Evolutionary conservation across 1,284 basidiomycete species (phyloP).

Genomic region (Pulveroboletus ridleyi): DNA sequence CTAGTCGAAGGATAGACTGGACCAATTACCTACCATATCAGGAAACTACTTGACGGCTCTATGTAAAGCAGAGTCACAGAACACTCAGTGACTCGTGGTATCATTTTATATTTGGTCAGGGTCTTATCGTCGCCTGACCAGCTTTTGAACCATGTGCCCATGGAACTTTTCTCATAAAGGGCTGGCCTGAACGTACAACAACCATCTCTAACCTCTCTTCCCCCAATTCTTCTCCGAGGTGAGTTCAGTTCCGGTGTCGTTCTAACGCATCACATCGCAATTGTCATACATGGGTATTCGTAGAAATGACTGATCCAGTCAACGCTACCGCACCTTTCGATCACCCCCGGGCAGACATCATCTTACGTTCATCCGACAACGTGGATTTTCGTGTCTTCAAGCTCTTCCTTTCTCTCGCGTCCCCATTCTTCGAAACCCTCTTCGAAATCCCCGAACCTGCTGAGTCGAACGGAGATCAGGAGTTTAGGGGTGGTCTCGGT

Average conservation of each 20-base stretch:
- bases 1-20: too few species aligned
- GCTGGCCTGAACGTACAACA: too few species aligned
- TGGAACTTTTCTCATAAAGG: too few species aligned
- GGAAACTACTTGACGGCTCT: too few species aligned
- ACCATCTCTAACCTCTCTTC: too few species aligned
- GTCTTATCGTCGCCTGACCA: too few species aligned
- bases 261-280: neutral
- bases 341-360: constrained; percentile 27
- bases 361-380: constrained; percentile 52
- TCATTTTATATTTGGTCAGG: too few species aligned
- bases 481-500: constrained; percentile 24
- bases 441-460: constrained; percentile 48
- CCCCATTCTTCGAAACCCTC: constrained; percentile 50
- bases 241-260: neutral
- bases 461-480: constrained; percentile 14
- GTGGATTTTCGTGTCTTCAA: constrained; percentile 44
- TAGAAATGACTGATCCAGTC: constrained; percentile 6
- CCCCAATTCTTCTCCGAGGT: constrained; percentile 1
- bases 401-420: constrained; percentile 32
- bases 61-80: too few species aligned
- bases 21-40: too few species aligned
- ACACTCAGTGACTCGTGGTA: too few species aligned
- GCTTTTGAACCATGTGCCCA: too few species aligned
- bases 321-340: constrained; percentile 32
- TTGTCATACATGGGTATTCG: neutral